phyloP scores from a whole-genome alignment of 148 eudicot genomes.

The Rhododendron simsii region DNA sequence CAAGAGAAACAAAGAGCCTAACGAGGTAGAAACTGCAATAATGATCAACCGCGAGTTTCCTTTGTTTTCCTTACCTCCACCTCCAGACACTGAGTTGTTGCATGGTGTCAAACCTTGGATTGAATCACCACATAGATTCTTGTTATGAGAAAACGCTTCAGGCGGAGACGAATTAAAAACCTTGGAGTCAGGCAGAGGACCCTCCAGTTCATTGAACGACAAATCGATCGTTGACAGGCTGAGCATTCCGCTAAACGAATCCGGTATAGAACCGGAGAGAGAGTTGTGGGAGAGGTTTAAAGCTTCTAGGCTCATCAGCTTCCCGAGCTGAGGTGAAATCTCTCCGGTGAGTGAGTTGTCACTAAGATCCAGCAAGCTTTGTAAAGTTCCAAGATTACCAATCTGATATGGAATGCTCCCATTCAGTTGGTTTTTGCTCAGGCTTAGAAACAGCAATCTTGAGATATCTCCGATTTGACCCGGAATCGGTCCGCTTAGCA shows the following conservation, averaged over 20 bases:
- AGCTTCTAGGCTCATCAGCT: slow-evolving; percentile 11
- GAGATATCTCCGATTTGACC: slow-evolving; percentile 11
- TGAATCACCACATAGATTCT: slow-evolving; percentile 16
- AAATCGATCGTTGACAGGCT: slow-evolving; percentile 24
- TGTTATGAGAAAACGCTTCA: slow-evolving; percentile 11
- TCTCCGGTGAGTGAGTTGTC: slow-evolving; percentile 16
- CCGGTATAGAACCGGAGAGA: slow-evolving; percentile 25
- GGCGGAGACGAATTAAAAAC: slow-evolving; percentile 12
- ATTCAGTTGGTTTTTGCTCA: slow-evolving; percentile 18
- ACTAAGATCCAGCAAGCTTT: slow-evolving; percentile 27
- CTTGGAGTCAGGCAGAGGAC: slow-evolving; percentile 24
- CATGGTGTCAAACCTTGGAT: slow-evolving; percentile 19
- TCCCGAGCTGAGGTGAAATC: slow-evolving; percentile 17
- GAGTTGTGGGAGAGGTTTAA: slow-evolving; percentile 30
- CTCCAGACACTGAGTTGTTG: neutral
- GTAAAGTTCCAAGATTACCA: slow-evolving; percentile 15
- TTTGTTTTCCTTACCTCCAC: neutral
- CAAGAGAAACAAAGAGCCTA: neutral
- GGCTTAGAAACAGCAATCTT: slow-evolving; percentile 12
- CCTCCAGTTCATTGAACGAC: slow-evolving; percentile 29
- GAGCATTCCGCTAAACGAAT: slow-evolving; percentile 8
- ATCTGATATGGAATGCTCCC: slow-evolving; percentile 18
- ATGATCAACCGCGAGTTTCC: neutral
- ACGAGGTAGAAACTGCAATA: neutral
- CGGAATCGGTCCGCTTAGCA: slow-evolving; percentile 17